phyloP scores from a whole-genome alignment of 2,329 filamentous ascomycete genomes.

The Fusarium chlamydosporum region DNA sequence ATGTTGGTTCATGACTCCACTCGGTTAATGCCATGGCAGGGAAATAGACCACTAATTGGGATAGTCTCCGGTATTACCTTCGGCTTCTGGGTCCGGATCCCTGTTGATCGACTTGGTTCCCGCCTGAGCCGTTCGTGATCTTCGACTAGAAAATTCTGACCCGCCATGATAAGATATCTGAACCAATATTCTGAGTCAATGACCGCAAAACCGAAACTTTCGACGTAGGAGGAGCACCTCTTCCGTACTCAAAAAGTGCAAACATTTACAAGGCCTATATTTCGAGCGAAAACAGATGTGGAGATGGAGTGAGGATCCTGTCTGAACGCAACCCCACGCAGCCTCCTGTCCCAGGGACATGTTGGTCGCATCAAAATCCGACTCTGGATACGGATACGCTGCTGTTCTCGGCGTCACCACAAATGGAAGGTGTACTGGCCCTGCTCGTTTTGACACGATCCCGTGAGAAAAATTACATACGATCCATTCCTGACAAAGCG shows the following conservation, averaged over 20 bases:
- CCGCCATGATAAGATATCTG: background rate
- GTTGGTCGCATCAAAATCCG: background rate
- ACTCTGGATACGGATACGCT: constrained; percentile 2
- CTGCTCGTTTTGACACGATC: background rate
- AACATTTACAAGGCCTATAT: background rate
- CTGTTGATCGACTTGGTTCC: background rate
- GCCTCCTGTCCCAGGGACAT: background rate
- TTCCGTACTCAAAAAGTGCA: background rate
- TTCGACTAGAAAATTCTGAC: background rate
- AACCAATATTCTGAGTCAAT: background rate
- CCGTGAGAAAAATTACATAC: background rate
- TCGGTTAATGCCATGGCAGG: constrained; percentile 5
- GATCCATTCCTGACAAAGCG: background rate
- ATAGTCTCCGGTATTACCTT: background rate
- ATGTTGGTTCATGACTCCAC: constrained; percentile 5
- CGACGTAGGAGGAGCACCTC: too few relatives aligned
- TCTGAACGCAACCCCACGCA: background rate
- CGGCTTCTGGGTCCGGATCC: constrained; percentile 6
- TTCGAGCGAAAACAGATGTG: background rate
- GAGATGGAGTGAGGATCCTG: constrained; percentile 1
- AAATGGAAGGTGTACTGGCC: constrained; percentile 5
- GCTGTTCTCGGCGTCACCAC: constrained; percentile 3
- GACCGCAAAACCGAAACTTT: background rate
- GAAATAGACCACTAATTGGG: constrained; percentile 9
- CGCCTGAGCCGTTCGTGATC: background rate